Conservation (phyloP, 192 early-diverging fungal genomes). For the Gonapodya prolifera region DNA sequence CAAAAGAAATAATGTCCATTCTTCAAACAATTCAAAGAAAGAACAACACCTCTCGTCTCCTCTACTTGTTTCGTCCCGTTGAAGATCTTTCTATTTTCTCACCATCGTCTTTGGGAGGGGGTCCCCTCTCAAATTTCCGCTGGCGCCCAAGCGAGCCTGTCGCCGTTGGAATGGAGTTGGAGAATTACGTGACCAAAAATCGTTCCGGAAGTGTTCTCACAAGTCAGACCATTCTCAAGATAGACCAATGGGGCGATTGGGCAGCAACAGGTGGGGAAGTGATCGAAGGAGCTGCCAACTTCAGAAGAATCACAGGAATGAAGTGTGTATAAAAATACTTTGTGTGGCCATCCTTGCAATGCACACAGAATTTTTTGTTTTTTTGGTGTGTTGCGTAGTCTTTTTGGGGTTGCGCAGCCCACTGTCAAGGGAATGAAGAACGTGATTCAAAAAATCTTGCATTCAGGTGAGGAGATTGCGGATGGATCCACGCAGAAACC, state of each 20-base stretch:
- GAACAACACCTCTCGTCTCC: slow-evolving; percentile 13
- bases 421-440: slow-evolving; percentile 39
- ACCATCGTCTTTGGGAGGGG: not conserved
- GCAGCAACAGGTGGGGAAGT: not conserved
- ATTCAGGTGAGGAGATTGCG: no score
- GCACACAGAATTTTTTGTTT: not conserved
- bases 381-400: not conserved
- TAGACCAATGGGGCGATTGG: slow-evolving; percentile 36
- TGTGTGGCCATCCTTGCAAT: slow-evolving; percentile 14
- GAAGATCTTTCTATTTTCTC: slow-evolving; percentile 38
- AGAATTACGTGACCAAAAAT: slow-evolving; percentile 38
- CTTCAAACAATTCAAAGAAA: slow-evolving; percentile 28
- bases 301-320: slow-evolving; percentile 25
- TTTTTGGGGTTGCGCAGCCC: slow-evolving; percentile 41
- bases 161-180: slow-evolving; percentile 30
- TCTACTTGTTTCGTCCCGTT: slow-evolving; percentile 40
- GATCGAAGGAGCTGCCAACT: slow-evolving; percentile 42
- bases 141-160: not conserved
- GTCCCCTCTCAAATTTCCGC: not conserved
- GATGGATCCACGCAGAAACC: not conserved
- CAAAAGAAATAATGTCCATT: slow-evolving; percentile 40
- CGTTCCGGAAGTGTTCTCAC: slow-evolving; percentile 39
- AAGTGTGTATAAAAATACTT: no score
- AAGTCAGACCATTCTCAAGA: slow-evolving; percentile 43
- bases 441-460: slow-evolving; percentile 15